A percentile compares a stretch with the other conserved stretches of the same genome.
Evolutionary conservation across 495 filamentous ascomycete genomes (phyloP).

Genomic region (Penicillium waksmanii): DNA sequence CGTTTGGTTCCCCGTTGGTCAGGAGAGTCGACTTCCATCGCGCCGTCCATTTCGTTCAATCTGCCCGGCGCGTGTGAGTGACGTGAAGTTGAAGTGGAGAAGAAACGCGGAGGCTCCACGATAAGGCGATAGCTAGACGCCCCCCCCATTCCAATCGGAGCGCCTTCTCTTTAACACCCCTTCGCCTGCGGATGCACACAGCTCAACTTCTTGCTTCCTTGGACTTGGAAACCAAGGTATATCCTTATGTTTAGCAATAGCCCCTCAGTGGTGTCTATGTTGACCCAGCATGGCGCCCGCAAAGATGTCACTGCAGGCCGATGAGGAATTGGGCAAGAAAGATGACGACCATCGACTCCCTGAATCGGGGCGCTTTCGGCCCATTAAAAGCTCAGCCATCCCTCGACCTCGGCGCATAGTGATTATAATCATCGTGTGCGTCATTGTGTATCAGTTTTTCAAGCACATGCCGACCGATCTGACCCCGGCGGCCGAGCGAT

Average conservation of each 20-base stretch:
- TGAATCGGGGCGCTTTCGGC: conserved; percentile 26
- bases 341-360: conserved; percentile 63
- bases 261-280: conserved; percentile 15
- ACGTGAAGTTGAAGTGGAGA: conserved; percentile 26
- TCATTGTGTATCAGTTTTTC: conserved; percentile 55
- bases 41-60: conserved; percentile 40
- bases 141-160: neutral
- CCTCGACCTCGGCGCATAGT: conserved; percentile 51
- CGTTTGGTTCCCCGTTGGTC: conserved; percentile 65
- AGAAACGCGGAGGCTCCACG: conserved; percentile 20
- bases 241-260: neutral
- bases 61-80: conserved; percentile 11
- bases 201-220: neutral
- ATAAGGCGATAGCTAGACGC: conserved; percentile 27
- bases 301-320: conserved; percentile 51
- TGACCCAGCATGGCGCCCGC: conserved; percentile 43
- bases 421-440: conserved; percentile 41
- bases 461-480: conserved; percentile 57
- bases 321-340: conserved; percentile 73
- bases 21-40: conserved; percentile 48
- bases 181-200: neutral
- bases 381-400: conserved; percentile 34
- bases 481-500: conserved; percentile 34
- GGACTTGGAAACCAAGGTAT: neutral
- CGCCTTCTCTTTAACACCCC: conserved; percentile 1